Evolutionary conservation across 2,329 filamentous ascomycete species (phyloP).

Genomic region (Aspergillus sclerotialis): DNA sequence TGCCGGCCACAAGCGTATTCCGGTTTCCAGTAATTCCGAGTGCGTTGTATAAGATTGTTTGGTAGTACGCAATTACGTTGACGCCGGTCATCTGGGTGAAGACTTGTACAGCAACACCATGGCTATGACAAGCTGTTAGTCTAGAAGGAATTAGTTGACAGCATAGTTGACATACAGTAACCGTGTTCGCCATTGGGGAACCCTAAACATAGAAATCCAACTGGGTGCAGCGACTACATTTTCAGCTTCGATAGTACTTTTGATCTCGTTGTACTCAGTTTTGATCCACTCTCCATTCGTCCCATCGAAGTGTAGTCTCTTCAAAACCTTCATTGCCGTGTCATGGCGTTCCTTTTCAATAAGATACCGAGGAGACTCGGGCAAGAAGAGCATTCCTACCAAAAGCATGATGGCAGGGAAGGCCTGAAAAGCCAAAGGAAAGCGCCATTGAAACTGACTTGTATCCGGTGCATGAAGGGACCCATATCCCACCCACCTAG

Average conservation of each 20-base stretch:
- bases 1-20: conserved; percentile 50
- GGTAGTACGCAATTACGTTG: conserved; percentile 38
- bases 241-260: conserved; percentile 52
- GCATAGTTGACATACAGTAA: conserved; percentile 37
- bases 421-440: conserved; percentile 28
- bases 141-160: not conserved
- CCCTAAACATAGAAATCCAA: conserved; percentile 32
- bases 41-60: conserved; percentile 33
- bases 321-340: conserved; percentile 43
- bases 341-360: conserved; percentile 40
- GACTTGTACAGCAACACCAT: conserved; percentile 56
- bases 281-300: conserved; percentile 52
- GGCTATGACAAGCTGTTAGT: conserved; percentile 15
- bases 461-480: conserved; percentile 29
- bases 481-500: conserved; percentile 43
- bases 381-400: conserved; percentile 26
- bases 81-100: conserved; percentile 52
- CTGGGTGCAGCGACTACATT: conserved; percentile 44
- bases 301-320: conserved; percentile 50
- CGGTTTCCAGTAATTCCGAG: conserved; percentile 51
- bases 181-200: conserved; percentile 50
- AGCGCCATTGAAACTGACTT: conserved; percentile 29
- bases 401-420: conserved; percentile 34
- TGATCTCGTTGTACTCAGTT: conserved; percentile 20
- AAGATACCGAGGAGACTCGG: conserved; percentile 29